A percentile compares a stretch with the other conserved stretches of the same genome.
Conservation (phyloP, 805 yeast genomes). For the Priceomyces haplophilus region DNA sequence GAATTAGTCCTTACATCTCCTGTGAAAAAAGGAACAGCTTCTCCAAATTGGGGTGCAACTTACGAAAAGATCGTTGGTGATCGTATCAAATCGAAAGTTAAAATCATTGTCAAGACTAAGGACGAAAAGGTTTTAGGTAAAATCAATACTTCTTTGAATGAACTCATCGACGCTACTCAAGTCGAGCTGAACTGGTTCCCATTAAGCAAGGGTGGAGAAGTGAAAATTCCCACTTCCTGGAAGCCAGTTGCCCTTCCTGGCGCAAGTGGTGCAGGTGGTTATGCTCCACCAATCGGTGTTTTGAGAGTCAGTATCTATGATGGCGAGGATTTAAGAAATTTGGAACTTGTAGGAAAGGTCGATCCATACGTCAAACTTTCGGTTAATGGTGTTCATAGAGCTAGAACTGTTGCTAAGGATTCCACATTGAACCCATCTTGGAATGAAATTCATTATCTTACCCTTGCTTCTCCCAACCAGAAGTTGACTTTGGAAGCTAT, state of each 20-base stretch:
- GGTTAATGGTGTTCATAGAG: conserved; percentile 71
- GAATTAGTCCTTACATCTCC: conserved; percentile 57
- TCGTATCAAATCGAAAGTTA: conserved; percentile 66
- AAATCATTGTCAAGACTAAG: conserved; percentile 63
- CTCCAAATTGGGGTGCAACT: conserved; percentile 63
- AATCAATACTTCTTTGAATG: conserved; percentile 53
- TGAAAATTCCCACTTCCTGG: conserved; percentile 72
- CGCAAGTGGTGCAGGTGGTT: conserved; percentile 71
- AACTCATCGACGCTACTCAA: conserved; percentile 72
- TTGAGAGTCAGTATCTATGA: conserved; percentile 67
- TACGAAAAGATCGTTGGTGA: conserved; percentile 69
- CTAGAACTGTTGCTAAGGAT: conserved; percentile 68
- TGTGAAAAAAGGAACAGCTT: conserved; percentile 55
- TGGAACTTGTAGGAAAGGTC: conserved; percentile 84
- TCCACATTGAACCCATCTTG: conserved; percentile 77
- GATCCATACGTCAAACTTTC: conserved; percentile 87
- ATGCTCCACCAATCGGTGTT: conserved; percentile 93
- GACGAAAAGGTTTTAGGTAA: conserved; percentile 58
- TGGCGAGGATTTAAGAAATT: conserved; percentile 74
- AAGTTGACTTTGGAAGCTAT: conserved; percentile 80
- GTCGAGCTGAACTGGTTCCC: conserved; percentile 79
- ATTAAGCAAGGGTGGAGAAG: conserved; percentile 70
- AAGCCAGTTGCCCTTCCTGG: conserved; percentile 75
- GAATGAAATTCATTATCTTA: conserved; percentile 78
- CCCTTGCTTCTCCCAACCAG: conserved; percentile 81